phyloP scores from a whole-genome alignment of 164 flowering plant genomes.

The grape (Vitis vinifera) region DNA sequence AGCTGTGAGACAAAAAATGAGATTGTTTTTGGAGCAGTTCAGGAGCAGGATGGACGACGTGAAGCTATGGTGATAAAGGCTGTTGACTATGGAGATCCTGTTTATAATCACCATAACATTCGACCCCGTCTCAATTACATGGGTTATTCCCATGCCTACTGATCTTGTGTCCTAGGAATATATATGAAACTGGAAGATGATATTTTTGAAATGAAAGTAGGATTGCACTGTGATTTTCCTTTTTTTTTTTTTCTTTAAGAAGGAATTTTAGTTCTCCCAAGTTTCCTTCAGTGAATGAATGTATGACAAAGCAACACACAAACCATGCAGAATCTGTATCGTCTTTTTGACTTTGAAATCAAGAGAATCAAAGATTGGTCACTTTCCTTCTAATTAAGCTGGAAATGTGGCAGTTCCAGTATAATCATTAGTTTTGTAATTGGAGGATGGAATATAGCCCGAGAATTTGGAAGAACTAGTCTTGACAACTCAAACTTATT shows the following conservation, averaged over 20 bases:
- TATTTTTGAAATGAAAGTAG: background rate
- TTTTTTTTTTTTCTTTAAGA: background rate
- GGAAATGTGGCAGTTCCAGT: too few species aligned
- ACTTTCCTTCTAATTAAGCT: too few species aligned
- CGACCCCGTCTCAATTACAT: slow-evolving; percentile 46
- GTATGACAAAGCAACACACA: slow-evolving; percentile 2
- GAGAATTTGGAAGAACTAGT: too few species aligned
- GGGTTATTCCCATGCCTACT: slow-evolving; percentile 37
- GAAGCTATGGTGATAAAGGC: slow-evolving; percentile 64
- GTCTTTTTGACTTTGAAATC: slow-evolving; percentile 2
- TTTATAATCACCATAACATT: slow-evolving; percentile 33
- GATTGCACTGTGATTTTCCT: background rate
- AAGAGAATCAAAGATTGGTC: background rate
- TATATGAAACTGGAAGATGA: background rate
- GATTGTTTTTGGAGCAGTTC: slow-evolving; percentile 68
- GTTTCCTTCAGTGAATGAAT: slow-evolving; percentile 2
- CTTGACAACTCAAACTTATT: too few species aligned
- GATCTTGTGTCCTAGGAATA: background rate
- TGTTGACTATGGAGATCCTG: slow-evolving; percentile 45
- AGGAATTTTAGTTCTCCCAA: background rate
- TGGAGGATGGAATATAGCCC: too few species aligned
- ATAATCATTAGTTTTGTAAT: too few species aligned
- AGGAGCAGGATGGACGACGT: slow-evolving; percentile 49
- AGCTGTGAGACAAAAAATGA: slow-evolving; percentile 47
- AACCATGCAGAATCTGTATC: too few species aligned